Percentiles rank a stretch among this genome's conserved stretches.
These are phyloP conservation scores for Tilletia caries DNA, from an alignment of 1,284 basidiomycete genomes.

Conservation along the genomic window DNA sequence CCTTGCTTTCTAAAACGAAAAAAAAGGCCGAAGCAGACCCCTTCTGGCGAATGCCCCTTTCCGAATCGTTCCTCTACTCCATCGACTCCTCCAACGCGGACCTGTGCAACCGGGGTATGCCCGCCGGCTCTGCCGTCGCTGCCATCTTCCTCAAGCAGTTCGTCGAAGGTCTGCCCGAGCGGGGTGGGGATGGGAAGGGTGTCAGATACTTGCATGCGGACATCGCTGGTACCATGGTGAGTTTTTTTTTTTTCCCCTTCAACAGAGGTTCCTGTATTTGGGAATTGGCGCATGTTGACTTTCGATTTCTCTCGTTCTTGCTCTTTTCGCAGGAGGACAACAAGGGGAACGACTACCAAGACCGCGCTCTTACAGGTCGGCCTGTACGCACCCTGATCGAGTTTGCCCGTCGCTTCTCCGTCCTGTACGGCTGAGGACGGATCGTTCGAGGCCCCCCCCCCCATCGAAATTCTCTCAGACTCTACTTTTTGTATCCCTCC, in stretches of 20 bases:
- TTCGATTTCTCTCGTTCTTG: neutral
- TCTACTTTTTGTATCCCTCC: too few relatives aligned
- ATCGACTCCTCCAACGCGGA: slow-evolving; percentile 77
- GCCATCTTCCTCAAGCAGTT: slow-evolving; percentile 78
- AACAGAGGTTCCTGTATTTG: too few relatives aligned
- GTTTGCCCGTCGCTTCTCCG: slow-evolving; percentile 52
- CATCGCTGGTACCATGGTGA: slow-evolving; percentile 74
- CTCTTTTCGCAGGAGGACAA: slow-evolving; percentile 32
- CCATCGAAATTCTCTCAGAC: too few relatives aligned
- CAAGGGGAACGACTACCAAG: slow-evolving; percentile 65
- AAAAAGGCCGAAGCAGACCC: slow-evolving; percentile 63
- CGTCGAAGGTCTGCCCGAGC: slow-evolving; percentile 56
- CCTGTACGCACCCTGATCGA: slow-evolving; percentile 64
- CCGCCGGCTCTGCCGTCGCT: slow-evolving; percentile 75
- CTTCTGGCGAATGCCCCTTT: slow-evolving; percentile 59
- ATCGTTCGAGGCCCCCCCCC: too few relatives aligned
- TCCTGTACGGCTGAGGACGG: slow-evolving; percentile 17
- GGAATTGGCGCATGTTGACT: neutral
- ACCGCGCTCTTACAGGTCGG: slow-evolving; percentile 74
- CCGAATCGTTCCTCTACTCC: slow-evolving; percentile 72
- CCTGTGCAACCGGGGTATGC: slow-evolving; percentile 70
- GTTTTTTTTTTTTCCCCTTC: neutral
- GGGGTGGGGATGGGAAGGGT: slow-evolving; percentile 21
- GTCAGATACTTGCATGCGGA: slow-evolving; percentile 58
- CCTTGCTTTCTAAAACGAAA: slow-evolving; percentile 66